Evolutionary conservation across 23 red algal species (phyloP), one percentile per base, ranked within the genome.

Genomic region (Pyropia yezoensis): DNA sequence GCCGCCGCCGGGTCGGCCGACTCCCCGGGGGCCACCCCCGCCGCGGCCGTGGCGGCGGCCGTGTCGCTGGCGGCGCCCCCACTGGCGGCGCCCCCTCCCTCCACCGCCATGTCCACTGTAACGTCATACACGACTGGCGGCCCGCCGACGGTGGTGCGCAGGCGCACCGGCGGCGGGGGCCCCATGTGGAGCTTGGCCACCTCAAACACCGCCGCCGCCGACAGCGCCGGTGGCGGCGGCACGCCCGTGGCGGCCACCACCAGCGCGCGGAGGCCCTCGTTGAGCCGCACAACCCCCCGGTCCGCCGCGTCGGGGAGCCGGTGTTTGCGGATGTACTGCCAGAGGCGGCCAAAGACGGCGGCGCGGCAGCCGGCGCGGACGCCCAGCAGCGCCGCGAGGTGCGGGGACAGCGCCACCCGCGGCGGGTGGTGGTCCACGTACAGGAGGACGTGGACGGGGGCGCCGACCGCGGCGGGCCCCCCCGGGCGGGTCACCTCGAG

Each of bases 71-170:
- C 39, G 39, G 39, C 12, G 39, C 3, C 39, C 4, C 39, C 39
- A 6, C 39, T 8, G 39, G 39, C 39, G 39, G 39, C 39, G 11
- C 4, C 11, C 4, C 2, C 47, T 8, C 39, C 39, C 27, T 64
- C 75, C 45, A 76, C 82, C 33, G 63, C 63, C 21, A 82, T 63
- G 33, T 78, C 74, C 24, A 91, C 78, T 2, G 39, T 47, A 66
- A 91, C 71, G 54, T 91, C 87, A 77, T 83, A 91, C 64, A 77
- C 82, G 49, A 75, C 87, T 21, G 82, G 87, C 52, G 82, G 67
- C 62, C 77, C 87, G 26, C 75, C 70, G 2, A 91, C 78, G 63
- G 72, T 71, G 29, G 72, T 73, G 59, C 30, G 63, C 9, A 91
- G 51, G 54, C 56, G 76, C 12, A 91, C 63, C 15, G 87, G 87